Evolutionary conservation across 441 rosid species (phyloP).

Genomic region (Gossypium aridum): DNA sequence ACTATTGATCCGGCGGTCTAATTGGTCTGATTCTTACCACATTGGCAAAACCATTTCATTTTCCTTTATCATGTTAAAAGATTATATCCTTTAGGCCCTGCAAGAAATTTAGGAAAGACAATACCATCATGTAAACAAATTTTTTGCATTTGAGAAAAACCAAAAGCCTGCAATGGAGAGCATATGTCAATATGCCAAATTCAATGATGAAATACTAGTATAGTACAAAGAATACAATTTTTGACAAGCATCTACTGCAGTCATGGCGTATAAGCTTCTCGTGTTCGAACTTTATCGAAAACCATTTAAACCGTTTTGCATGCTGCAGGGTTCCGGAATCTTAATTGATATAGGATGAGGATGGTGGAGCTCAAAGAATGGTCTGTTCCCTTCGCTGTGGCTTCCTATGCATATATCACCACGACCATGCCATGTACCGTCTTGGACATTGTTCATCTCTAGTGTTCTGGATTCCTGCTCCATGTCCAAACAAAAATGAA

Average conservation of each 20-base stretch:
- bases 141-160: no score
- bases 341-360: conserved; percentile 36
- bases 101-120: no score
- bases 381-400: conserved; percentile 46
- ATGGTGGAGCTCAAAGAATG: conserved; percentile 43
- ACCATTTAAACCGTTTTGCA: conserved; percentile 17
- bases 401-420: conserved; percentile 78
- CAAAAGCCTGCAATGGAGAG: no score
- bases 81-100: no score
- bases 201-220: neutral
- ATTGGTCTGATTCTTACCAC: no score
- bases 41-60: no score
- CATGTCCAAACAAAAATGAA: neutral
- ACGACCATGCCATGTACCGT: conserved; percentile 90
- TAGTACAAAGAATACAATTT: neutral
- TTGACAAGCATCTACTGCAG: neutral
- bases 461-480: conserved; percentile 81
- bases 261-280: neutral
- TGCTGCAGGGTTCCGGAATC: conserved; percentile 31
- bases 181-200: neutral
- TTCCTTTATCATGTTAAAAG: no score
- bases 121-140: no score
- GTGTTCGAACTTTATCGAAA: conserved; percentile 10
- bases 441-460: conserved; percentile 95
- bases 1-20: no score